phyloP scores from a whole-genome alignment of 768 basidiomycete genomes.

The Rhodocollybia butyracea region DNA sequence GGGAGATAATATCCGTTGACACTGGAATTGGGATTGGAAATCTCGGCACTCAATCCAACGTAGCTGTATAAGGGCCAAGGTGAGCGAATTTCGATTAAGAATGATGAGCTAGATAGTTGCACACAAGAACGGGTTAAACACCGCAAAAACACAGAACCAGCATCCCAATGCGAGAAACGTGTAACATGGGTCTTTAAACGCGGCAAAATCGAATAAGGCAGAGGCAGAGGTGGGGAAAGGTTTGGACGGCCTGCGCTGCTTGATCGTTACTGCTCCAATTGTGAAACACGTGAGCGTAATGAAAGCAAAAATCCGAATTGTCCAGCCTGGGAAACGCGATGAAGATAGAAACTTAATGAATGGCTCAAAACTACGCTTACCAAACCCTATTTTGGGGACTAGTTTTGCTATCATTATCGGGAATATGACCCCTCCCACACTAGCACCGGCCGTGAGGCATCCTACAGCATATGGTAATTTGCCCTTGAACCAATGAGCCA shows the following conservation, averaged over 20 bases:
- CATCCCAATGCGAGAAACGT: too few species aligned
- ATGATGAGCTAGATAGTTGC: constrained; percentile 15
- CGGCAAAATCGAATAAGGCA: too few species aligned
- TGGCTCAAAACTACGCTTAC: too few species aligned
- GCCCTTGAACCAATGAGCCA: constrained; percentile 31
- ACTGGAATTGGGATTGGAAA: too few species aligned
- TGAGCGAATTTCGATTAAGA: background rate
- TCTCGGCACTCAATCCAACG: constrained; percentile 18
- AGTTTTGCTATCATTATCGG: constrained; percentile 20
- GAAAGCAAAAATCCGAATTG: constrained; percentile 20
- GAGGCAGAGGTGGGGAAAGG: too few species aligned
- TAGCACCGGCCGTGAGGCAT: constrained; percentile 26
- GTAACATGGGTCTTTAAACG: too few species aligned
- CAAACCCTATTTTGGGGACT: constrained; percentile 23
- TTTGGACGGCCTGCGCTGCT: constrained; percentile 19
- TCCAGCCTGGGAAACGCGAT: too few species aligned
- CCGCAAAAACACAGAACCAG: too few species aligned
- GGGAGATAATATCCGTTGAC: too few species aligned
- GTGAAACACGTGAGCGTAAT: constrained; percentile 17
- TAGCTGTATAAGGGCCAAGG: constrained; percentile 17
- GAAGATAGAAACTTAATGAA: too few species aligned
- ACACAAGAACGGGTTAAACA: too few species aligned
- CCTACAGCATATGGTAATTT: constrained; percentile 29
- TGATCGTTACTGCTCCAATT: constrained; percentile 21
- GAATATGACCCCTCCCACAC: constrained; percentile 29